Conservation (phyloP, 495 filamentous ascomycete genomes). For the Parachaetomium inaequale region DNA sequence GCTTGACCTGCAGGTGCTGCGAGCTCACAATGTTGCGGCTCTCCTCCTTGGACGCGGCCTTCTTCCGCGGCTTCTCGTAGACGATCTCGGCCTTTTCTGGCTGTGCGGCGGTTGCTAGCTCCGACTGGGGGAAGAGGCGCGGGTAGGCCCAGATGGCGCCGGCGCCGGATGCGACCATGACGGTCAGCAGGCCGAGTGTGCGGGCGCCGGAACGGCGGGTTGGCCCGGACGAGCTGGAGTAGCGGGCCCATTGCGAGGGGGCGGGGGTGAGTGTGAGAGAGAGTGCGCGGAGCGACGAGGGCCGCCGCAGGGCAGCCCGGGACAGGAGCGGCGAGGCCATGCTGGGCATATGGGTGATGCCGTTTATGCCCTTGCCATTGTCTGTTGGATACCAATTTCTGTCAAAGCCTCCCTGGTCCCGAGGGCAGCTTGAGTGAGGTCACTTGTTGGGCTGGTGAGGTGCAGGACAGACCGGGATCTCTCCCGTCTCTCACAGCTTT, state of each 20-base stretch:
- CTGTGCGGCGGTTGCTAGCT: not conserved
- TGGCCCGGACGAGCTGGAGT: constrained; percentile 21
- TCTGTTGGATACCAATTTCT: not conserved
- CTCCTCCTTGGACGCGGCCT: constrained; percentile 58
- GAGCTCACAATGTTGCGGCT: constrained; percentile 67
- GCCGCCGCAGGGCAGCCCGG: constrained; percentile 22
- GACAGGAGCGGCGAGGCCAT: constrained; percentile 27
- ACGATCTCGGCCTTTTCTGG: constrained; percentile 45
- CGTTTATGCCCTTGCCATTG: constrained; percentile 1
- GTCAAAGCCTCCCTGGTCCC: not conserved
- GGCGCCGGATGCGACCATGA: constrained; percentile 30
- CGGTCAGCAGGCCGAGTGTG: constrained; percentile 24
- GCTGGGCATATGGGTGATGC: constrained; percentile 9
- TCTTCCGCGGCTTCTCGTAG: constrained; percentile 58
- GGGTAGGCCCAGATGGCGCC: constrained; percentile 31
- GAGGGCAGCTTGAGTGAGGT: not conserved
- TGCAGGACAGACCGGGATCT: not conserved
- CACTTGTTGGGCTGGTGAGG: not conserved
- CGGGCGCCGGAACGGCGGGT: constrained; percentile 17
- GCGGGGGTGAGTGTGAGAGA: not conserved
- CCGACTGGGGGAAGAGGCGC: constrained; percentile 1
- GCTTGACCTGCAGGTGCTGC: constrained; percentile 80
- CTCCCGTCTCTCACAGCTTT: not conserved
- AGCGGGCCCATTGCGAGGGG: constrained; percentile 33
- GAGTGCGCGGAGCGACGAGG: constrained; percentile 1